A percentile compares a stretch with the other conserved stretches of the same genome.
phyloP scores from a whole-genome alignment of 768 basidiomycete species.

The Boletus rubescentipes region DNA sequence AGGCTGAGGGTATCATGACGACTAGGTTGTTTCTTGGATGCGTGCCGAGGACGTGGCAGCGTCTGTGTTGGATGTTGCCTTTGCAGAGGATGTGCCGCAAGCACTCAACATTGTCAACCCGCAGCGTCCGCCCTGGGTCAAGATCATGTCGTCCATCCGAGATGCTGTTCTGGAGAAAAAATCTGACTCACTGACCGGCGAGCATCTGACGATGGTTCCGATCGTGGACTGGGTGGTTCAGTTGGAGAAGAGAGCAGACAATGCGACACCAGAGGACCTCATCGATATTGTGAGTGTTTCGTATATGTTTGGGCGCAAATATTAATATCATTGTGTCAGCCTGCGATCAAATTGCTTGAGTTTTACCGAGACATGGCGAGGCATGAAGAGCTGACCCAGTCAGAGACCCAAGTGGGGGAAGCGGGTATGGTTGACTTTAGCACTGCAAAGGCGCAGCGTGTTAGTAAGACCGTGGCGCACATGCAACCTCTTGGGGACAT shows the following conservation, averaged over 20 bases:
- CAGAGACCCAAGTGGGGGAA: too few relatives aligned
- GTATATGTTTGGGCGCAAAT: too few relatives aligned
- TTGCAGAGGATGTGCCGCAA: slow-evolving; percentile 20
- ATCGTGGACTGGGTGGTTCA: slow-evolving; percentile 32
- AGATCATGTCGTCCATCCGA: slow-evolving; percentile 25
- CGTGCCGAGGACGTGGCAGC: slow-evolving; percentile 36
- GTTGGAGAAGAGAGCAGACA: slow-evolving; percentile 27
- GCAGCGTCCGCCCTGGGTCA: slow-evolving; percentile 31
- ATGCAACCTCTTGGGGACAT: background rate
- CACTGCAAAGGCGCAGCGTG: too few relatives aligned
- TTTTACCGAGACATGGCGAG: too few relatives aligned
- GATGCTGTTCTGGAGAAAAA: slow-evolving; percentile 15
- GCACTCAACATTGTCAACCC: slow-evolving; percentile 41
- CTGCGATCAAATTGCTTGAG: too few relatives aligned
- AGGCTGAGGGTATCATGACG: background rate
- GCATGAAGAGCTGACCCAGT: too few relatives aligned
- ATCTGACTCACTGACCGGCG: background rate
- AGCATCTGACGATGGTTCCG: slow-evolving; percentile 22
- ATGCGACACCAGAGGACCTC: slow-evolving; percentile 4
- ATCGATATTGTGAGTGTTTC: slow-evolving; percentile 2
- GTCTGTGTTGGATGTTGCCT: slow-evolving; percentile 34
- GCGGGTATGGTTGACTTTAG: too few relatives aligned
- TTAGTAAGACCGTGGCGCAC: too few relatives aligned
- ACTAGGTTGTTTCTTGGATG: slow-evolving; percentile 37
- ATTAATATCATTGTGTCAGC: too few relatives aligned